phyloP scores from a whole-genome alignment of 768 basidiomycete genomes.

The Boletus bicolor region DNA sequence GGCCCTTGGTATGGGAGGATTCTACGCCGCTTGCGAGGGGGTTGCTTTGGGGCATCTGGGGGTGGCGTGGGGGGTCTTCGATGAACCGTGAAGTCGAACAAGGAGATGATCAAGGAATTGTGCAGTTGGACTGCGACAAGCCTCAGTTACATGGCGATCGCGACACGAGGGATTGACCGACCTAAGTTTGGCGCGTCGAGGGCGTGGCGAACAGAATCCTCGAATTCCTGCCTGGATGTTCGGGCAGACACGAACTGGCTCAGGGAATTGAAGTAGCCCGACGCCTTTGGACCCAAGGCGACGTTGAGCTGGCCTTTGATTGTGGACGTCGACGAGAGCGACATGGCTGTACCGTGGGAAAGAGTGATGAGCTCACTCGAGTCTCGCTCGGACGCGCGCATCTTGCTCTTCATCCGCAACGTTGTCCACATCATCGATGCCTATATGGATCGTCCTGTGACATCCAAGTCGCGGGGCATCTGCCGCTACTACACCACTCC shows the following conservation, averaged over 20 bases:
- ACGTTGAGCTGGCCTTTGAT: conserved; percentile 65
- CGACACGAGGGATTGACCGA: conserved; percentile 15
- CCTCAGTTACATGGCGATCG: conserved; percentile 5
- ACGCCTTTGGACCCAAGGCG: conserved; percentile 59
- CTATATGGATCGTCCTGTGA: conserved; percentile 51
- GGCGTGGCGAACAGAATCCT: conserved; percentile 59
- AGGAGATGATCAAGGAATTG: conserved; percentile 78
- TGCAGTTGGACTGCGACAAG: conserved; percentile 65
- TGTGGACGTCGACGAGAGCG: conserved; percentile 69
- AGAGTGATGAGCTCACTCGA: neutral
- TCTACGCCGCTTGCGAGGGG: conserved; percentile 67
- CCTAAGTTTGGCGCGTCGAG: conserved; percentile 59
- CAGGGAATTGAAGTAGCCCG: conserved; percentile 60
- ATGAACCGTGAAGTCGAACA: conserved; percentile 76
- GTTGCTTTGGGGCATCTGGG: conserved; percentile 55
- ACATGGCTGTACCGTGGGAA: conserved; percentile 46
- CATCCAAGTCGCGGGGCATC: conserved; percentile 67
- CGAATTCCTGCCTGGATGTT: conserved; percentile 73
- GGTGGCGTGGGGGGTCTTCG: conserved; percentile 67
- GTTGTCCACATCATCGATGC: conserved; percentile 20
- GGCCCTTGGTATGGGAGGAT: conserved; percentile 70
- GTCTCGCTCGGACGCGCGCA: too few relatives aligned
- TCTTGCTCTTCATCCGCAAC: conserved; percentile 2
- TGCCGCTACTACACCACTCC: conserved; percentile 64
- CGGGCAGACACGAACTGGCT: conserved; percentile 64